Evolutionary conservation across 2,329 filamentous ascomycete species (phyloP).

Genomic region (Botrytis cinerea): DNA sequence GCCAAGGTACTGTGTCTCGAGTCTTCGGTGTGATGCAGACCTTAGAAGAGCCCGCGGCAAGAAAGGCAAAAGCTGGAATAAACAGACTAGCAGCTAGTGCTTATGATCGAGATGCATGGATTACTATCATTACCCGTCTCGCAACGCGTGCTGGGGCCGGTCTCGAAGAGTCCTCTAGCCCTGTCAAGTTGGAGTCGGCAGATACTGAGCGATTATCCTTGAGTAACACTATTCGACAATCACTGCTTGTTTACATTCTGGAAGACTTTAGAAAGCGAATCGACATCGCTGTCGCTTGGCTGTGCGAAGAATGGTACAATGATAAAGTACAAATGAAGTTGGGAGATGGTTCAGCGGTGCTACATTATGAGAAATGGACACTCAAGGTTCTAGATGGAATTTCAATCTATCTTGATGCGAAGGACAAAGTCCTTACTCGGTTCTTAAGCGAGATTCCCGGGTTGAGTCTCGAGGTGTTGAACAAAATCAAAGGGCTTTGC

Average conservation of each 20-base stretch:
- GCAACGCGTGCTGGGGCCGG: constrained; percentile 77
- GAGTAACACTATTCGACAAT: constrained; percentile 72
- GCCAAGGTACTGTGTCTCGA: constrained; percentile 71
- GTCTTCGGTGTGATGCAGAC: constrained; percentile 77
- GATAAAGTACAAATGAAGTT: constrained; percentile 61
- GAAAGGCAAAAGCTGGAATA: constrained; percentile 71
- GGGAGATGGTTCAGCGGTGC: constrained; percentile 48
- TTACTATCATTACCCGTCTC: constrained; percentile 81
- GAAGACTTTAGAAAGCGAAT: constrained; percentile 91
- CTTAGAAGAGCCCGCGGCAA: constrained; percentile 63
- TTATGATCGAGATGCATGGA: constrained; percentile 86
- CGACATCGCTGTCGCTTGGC: constrained; percentile 87
- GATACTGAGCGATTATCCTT: constrained; percentile 50
- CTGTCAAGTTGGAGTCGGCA: constrained; percentile 58
- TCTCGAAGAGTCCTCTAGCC: constrained; percentile 56
- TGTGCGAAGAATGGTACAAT: constrained; percentile 98
- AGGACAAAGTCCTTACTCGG: constrained; percentile 85
- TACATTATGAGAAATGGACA: constrained; percentile 78
- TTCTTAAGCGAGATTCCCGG: constrained; percentile 91
- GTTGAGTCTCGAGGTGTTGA: constrained; percentile 70
- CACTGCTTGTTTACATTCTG: constrained; percentile 81
- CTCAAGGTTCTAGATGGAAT: constrained; percentile 85
- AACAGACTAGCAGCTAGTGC: constrained; percentile 81
- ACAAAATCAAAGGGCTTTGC: constrained; percentile 68
- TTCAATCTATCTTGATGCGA: constrained; percentile 84